phyloP scores from a whole-genome alignment of 805 yeast species.

The Ogataea neopini region DNA sequence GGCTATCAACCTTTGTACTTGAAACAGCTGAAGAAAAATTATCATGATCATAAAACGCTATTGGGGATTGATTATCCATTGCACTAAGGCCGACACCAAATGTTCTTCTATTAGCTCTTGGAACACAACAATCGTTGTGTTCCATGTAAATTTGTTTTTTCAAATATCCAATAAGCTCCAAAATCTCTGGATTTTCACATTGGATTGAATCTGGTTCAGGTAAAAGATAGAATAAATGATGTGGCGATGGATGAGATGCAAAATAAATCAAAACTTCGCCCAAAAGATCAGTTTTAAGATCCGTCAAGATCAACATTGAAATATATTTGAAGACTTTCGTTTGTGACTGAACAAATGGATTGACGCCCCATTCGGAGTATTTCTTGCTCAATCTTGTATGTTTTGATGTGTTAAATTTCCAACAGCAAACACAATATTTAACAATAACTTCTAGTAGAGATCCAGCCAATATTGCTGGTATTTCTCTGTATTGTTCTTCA shows the following conservation, averaged over 20 bases:
- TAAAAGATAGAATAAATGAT: conserved; percentile 20
- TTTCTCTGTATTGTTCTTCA: conserved; percentile 32
- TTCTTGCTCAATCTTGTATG: conserved; percentile 22
- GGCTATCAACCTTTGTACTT: conserved; percentile 13
- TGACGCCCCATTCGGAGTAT: conserved; percentile 37
- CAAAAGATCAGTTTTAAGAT: conserved; percentile 23
- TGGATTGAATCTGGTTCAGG: conserved; percentile 14
- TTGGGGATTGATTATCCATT: conserved; percentile 6
- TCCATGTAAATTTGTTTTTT: conserved; percentile 22
- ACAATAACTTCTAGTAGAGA: conserved; percentile 43
- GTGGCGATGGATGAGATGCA: conserved; percentile 29
- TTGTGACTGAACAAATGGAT: conserved; percentile 25
- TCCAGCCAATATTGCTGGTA: conserved; percentile 29
- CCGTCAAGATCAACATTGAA: conserved; percentile 16
- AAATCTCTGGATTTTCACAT: conserved; percentile 15
- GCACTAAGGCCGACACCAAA: conserved; percentile 1
- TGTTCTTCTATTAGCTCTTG: neutral
- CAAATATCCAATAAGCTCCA: conserved; percentile 23
- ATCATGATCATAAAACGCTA: conserved; percentile 11
- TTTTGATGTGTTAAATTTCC: conserved; percentile 34
- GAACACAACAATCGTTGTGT: conserved; percentile 24
- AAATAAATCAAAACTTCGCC: conserved; percentile 29
- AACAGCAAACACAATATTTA: conserved; percentile 47
- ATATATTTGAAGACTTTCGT: conserved; percentile 24
- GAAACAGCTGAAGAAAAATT: conserved; percentile 5